Evolutionary conservation across 331 rosid genomes (phyloP), one percentile per base, ranked within the genome.

Genomic region (Stylosanthes scabra): DNA sequence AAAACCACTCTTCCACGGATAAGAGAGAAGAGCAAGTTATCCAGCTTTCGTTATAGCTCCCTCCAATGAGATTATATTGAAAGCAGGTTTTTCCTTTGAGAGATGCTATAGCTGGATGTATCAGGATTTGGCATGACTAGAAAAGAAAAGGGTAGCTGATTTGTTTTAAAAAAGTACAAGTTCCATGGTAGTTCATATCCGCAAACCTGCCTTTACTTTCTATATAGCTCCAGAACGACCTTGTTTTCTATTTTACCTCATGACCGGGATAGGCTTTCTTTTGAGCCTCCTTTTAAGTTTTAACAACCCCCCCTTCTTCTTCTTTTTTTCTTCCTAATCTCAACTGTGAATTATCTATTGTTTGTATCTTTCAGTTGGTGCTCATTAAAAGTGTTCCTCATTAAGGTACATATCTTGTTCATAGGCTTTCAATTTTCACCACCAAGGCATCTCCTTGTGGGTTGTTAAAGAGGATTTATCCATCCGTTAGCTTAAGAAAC

Each of bases 21-120:
- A 79, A 66, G 56, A 79, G 86, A 57, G 81, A 90, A 15, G 81
- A 71, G 63, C 86, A 88, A 71, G 60, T 82, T 54, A 64, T 81
- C 15, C 62, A 75, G 41, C 92, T 88, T 73, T 82, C 87, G 58
- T 79, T 76, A 12, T 87, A 82, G 86, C 59, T 8, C 10, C 31
- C 31, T 69, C 59, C 3, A 42, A 5, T 34, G 47, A 69, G 27
- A 31, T 47, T 57, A 47, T 70, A 68, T 63, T 40, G n/a, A 63
- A 15, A 78, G 72, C 49, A 63, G 14, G 14, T 27, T 57, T 70
- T 66, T 52, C 55, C 61, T 57, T 40, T 66, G 55, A 45, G 62
- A 63, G 69, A 41, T 69, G 44, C 25, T 9, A 7, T n/a, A 46
- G 58, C 45, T 70, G 68, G 68, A 72, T 69, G 72, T 40, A 61